phyloP scores from a whole-genome alignment of 305 asterid species.

The Coffea humblotiana region DNA sequence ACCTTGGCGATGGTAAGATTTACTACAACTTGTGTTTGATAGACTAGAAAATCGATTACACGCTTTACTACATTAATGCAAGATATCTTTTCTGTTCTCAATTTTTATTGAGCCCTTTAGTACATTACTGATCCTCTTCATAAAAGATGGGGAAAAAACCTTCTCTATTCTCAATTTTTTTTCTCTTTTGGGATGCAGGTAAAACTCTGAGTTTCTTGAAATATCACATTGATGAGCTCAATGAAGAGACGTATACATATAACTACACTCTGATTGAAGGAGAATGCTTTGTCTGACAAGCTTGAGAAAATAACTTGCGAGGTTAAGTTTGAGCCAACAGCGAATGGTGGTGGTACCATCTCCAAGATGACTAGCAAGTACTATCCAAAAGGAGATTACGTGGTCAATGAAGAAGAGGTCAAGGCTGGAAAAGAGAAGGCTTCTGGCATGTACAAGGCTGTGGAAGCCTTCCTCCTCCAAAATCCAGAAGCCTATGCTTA shows the following conservation, averaged over 20 bases:
- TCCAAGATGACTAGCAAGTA: conserved; percentile 35
- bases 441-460: conserved; percentile 24
- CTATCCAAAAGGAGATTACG: conserved; percentile 26
- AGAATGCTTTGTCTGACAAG: conserved; percentile 28
- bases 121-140: too few relatives aligned
- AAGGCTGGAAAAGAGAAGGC: conserved; percentile 32
- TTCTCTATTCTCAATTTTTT: not conserved
- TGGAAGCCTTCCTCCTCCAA: conserved; percentile 25
- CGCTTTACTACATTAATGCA: not conserved
- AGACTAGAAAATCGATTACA: not conserved
- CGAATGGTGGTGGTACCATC: conserved; percentile 33
- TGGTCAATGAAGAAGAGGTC: conserved; percentile 27
- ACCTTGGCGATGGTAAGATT: conserved; percentile 23
- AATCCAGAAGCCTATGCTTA: conserved; percentile 28
- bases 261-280: conserved; percentile 36
- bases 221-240: conserved; percentile 26
- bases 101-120: not conserved
- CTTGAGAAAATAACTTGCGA: conserved; percentile 35
- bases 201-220: conserved; percentile 13
- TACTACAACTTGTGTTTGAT: too few relatives aligned
- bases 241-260: conserved; percentile 24
- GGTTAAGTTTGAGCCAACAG: conserved; percentile 29
- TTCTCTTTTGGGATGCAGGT: not conserved
- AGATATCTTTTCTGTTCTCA: not conserved
- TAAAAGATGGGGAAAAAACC: too few relatives aligned